These are phyloP conservation scores for Sistotremastrum suecicum DNA, from an alignment of 768 basidiomycete species.

Conservation along the genomic window DNA sequence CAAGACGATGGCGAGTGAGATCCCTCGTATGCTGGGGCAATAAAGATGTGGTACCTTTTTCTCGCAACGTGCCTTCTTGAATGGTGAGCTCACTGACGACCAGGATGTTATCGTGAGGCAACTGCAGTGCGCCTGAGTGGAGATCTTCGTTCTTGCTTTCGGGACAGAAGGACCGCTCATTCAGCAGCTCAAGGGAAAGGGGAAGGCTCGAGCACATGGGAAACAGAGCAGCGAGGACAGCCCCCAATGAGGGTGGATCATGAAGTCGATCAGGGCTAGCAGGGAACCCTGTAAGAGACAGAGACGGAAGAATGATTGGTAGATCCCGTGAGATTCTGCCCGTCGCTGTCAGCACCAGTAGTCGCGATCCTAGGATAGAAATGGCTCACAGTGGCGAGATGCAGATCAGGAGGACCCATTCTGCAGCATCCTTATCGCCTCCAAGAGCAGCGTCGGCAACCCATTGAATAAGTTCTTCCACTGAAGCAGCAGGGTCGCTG, in stretches of 20 bases:
- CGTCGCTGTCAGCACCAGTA: no score
- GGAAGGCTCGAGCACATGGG: conserved; percentile 15
- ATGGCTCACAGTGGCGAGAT: conserved; percentile 49
- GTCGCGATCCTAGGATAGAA: neutral
- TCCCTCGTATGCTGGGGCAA: neutral
- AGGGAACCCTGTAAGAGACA: no score
- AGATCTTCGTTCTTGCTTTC: conserved; percentile 60
- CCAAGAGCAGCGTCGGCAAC: conserved; percentile 55
- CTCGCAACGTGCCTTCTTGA: conserved; percentile 50
- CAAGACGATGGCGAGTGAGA: no score
- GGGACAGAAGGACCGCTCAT: conserved; percentile 43
- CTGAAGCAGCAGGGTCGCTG: conserved; percentile 25
- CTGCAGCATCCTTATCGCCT: conserved; percentile 54
- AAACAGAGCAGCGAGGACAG: neutral
- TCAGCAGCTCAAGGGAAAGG: conserved; percentile 49
- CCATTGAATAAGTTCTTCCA: conserved; percentile 49
- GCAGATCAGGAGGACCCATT: conserved; percentile 54
- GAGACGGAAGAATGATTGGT: neutral
- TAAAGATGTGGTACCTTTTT: conserved; percentile 22
- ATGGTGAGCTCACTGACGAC: conserved; percentile 55
- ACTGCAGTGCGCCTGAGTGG: conserved; percentile 60
- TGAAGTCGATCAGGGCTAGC: no score
- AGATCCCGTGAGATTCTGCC: no score
- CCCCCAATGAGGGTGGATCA: no score
- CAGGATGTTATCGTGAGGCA: conserved; percentile 44